Percentiles rank a stretch among this genome's conserved stretches.
Evolutionary conservation across 2,329 filamentous ascomycete genomes (phyloP).

Genomic region (Xylariaceae sp.): DNA sequence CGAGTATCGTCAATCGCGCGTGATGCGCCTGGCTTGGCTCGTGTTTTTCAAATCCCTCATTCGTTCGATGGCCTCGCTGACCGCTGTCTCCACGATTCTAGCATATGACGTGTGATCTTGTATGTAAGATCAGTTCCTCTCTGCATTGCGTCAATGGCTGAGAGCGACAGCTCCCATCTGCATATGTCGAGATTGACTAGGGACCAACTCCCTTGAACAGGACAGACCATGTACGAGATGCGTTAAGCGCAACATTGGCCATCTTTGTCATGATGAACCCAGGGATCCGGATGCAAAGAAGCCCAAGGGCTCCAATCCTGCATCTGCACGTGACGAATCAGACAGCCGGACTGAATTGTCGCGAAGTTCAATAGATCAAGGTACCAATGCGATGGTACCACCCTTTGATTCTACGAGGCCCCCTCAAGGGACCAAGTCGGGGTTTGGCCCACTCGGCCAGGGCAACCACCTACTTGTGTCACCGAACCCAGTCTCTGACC

Average conservation of each 20-base stretch:
- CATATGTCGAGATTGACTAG: constrained; percentile 33
- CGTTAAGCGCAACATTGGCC: constrained; percentile 97
- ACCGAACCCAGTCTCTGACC: constrained; percentile 62
- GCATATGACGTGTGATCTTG: constrained; percentile 92
- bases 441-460: constrained; percentile 45
- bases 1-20: constrained; percentile 17
- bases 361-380: constrained; percentile 52
- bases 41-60: constrained; percentile 5
- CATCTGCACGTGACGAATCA: constrained; percentile 57
- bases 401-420: constrained; percentile 38
- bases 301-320: constrained; percentile 59
- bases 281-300: constrained; percentile 79
- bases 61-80: constrained; percentile 39
- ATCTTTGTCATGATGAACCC: constrained; percentile 96
- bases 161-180: constrained; percentile 24
- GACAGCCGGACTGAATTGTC: constrained; percentile 49
- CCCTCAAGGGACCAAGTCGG: constrained; percentile 39
- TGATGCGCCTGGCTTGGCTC: constrained; percentile 22
- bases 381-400: constrained; percentile 52
- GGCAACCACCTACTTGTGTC: constrained; percentile 61
- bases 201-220: constrained; percentile 45
- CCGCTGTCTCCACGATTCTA: constrained; percentile 43
- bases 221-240: constrained; percentile 95
- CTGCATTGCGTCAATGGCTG: constrained; percentile 29
- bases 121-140: constrained; percentile 49